Evolutionary conservation across 331 rosid species (phyloP), one percentile per base, ranked within the genome.

Genomic region (Acacia pycnantha): DNA sequence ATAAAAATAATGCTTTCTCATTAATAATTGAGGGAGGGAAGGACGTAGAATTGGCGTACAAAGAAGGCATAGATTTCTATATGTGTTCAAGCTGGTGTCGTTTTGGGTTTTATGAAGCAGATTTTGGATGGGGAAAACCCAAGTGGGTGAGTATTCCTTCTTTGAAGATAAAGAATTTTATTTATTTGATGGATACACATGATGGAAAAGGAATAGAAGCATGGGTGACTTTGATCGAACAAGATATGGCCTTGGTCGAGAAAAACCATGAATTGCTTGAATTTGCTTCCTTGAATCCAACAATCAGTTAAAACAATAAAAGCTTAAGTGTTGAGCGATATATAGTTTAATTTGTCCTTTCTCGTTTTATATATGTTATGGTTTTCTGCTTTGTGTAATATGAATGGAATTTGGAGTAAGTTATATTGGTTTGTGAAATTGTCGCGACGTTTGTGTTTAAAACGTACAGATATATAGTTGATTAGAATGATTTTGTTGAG

Each of bases 41-140:
- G 19, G 59, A 66, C 4, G 0, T 19, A 0, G 64, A 21, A 56
- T 22, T 19, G 4, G 29, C 3, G 21, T 22, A 11, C 5, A 26
- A 22, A 21, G 68, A 11, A 7, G n/a, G 3, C 4, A 18, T 11
- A 21, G 76, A 79, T 43, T 16, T 50, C 56, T 68, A 51, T 8
- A 0, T 5, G 1, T 68, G 35, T 14, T 14, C 70, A 0, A 79
- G 82, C 5, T 79, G 82, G 77, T 79, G 82, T 14, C 43, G 41
- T 43, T n/a, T 29, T 51, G 12, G 8, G 3, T 43, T 69, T 21
- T 79, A 79, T 6, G 58, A 79, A 8, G 29, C 58, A 14, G 70
- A 33, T 33, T 51, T 79, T 51, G 77, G 82, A 41, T 79, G 70
- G 82, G 77, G 77, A 27, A 79, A 61, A 12, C 82, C 82, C 11